Conservation (phyloP, 495 filamentous ascomycete species). For the Penicillium cosmopolitanum region DNA sequence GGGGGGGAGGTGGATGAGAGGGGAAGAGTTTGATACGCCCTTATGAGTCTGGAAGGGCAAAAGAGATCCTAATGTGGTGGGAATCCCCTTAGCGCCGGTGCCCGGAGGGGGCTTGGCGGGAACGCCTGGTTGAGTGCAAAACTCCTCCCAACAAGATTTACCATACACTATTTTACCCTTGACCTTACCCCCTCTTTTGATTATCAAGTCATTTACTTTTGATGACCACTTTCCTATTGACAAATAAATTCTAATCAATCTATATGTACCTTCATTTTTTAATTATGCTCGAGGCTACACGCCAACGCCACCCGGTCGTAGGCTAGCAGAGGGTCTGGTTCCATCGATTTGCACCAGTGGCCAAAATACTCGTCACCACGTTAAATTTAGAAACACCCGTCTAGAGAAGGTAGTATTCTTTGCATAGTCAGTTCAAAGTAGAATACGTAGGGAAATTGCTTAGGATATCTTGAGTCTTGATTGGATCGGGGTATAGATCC, state of each 20-base stretch:
- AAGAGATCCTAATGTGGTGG: slow-evolving; percentile 33
- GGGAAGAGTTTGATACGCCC: slow-evolving; percentile 45
- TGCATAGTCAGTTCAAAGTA: not conserved
- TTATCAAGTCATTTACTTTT: too few relatives aligned
- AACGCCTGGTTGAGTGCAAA: slow-evolving; percentile 47
- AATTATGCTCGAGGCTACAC: too few relatives aligned
- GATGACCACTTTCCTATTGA: too few relatives aligned
- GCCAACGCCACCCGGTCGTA: too few relatives aligned
- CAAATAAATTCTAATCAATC: too few relatives aligned
- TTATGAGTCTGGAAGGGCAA: slow-evolving; percentile 40
- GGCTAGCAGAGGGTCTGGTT: not conserved
- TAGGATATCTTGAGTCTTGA: slow-evolving; percentile 1
- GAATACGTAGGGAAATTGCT: not conserved
- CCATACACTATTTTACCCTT: slow-evolving; percentile 3
- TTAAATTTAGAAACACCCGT: slow-evolving; percentile 20
- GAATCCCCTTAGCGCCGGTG: slow-evolving; percentile 54
- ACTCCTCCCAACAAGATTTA: slow-evolving; percentile 42
- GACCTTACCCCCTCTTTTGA: not conserved
- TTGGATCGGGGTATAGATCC: slow-evolving; percentile 1
- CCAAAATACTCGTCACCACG: slow-evolving; percentile 9
- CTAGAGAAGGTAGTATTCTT: not conserved
- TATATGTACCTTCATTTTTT: too few relatives aligned
- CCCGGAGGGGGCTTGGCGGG: slow-evolving; percentile 52
- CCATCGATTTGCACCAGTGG: slow-evolving; percentile 4
- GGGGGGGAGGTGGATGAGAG: slow-evolving; percentile 25